Evolutionary conservation across 371 early-diverging fungal species (phyloP), one percentile per base, ranked within the genome.

Genomic region (Mucor irregularis): DNA sequence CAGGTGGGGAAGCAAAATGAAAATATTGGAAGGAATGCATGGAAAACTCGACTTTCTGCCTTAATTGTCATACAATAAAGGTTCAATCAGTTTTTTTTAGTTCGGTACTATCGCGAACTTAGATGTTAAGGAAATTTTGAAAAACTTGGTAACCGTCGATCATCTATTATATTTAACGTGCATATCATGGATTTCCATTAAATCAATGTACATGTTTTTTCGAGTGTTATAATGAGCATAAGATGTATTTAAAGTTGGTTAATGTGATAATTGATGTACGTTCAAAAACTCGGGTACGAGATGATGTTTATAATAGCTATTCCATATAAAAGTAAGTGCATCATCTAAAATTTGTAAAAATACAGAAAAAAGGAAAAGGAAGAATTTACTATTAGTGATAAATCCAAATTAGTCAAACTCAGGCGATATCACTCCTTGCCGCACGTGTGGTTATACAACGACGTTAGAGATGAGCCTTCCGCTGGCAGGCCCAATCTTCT

Each of bases 11-110:
- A 45, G 24, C 26, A 22, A 8, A 24, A 35, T 35, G n/a, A 35
- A 35, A 42, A 13, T 28, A 28, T 10, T 22, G 19, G 5, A n/a
- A 38, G 35, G 48, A 59, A 53, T 53, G 39, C 30, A 38, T 53
- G 40, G 59, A 59, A 59, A 59, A 46, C 40, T 59, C 24, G 28
- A 16, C 7, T 47, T 59, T 58, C 59, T 52, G 47, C 42, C 34
- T 31, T 43, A 10, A 21, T 42, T 42, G 42, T 42, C 24, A 42
- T 42, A 42, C 42, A 42, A 42, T 13, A 42, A 10, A 14, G 13
- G 35, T 34, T 14, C 10, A 4, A 24, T 11, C n/a, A n/a, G n/a
- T n/a, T n/a, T n/a, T n/a, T n/a, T n/a, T n/a, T n/a, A n/a, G n/a
- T n/a, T n/a, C n/a, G n/a, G 24, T 19, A 24, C 17, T 21, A 42